Evolutionary conservation across 441 rosid species (phyloP), one percentile per base, ranked within the genome.

Genomic region (Populus hybrid): DNA sequence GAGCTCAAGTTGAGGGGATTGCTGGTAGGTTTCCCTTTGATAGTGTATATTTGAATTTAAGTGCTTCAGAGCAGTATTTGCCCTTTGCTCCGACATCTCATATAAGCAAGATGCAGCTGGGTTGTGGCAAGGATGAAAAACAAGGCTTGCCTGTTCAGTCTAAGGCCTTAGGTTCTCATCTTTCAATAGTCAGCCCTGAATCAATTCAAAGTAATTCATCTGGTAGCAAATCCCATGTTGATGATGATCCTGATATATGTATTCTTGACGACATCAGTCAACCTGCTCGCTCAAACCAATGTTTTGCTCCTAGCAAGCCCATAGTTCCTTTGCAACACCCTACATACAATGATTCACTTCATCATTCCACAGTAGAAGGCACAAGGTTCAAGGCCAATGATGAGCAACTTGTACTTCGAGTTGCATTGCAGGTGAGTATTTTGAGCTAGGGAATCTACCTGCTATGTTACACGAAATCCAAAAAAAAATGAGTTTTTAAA

Each of bases 401-500:
- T n/a, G 97, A 95, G 86, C 87, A 80, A 46, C 71, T 78, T 76
- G 86, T 92, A 74, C 86, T 83, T 78, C 93, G 54, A 81, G 95
- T 82, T 82, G 97, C 97, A 40, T 83, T 95, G 90, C 97, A 92
- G 97, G 99, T 92, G 82, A 82, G 92, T 72, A 34, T 23, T 66
- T 34, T 26, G 28, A 65, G 20, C 50, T 26, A 35, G 28, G 66
- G 66, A 63, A 63, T 63, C 28, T 21, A 63, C 28, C 28, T 21
- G 66, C 6, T 10, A 8, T 23, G 66, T 9, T 21, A 4, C 24
- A 5, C 26, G 7, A 57, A 57, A 57, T 20, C 42, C 0, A 8
- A 46, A 40, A 11, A 40, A 40, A 40, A 40, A 40, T 3, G 50
- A 10, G 3, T 40, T 40, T 10, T 40, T 34, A 34, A 10, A 40